phyloP scores from a whole-genome alignment of 108 stramenopile genomes.

The Skeletonema potamos region DNA sequence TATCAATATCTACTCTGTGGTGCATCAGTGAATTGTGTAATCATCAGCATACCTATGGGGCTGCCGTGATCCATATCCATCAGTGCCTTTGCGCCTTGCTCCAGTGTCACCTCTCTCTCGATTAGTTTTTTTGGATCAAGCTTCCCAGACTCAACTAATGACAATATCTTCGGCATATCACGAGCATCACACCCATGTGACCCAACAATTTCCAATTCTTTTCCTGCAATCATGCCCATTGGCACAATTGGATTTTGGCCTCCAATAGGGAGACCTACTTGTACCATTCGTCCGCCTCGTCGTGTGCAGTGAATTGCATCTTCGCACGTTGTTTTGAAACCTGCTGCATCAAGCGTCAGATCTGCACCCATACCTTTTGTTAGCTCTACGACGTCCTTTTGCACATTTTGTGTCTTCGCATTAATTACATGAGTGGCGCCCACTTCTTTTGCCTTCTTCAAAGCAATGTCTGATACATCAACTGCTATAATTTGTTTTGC shows the following conservation, averaged over 20 bases:
- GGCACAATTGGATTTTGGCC: conserved; percentile 47
- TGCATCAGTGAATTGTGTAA: conserved; percentile 54
- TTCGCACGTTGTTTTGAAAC: conserved; percentile 67
- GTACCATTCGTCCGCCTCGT: conserved; percentile 61
- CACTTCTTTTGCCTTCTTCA: conserved; percentile 56
- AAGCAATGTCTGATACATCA: conserved; percentile 64
- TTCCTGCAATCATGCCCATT: conserved; percentile 74
- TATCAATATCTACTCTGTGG: not conserved
- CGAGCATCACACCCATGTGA: conserved; percentile 76
- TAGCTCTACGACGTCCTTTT: conserved; percentile 29
- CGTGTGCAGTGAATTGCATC: conserved; percentile 59
- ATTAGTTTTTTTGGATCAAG: conserved; percentile 57
- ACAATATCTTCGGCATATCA: conserved; percentile 48
- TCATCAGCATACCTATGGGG: conserved; percentile 75
- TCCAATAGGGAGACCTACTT: conserved; percentile 78
- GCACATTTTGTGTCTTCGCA: conserved; percentile 27
- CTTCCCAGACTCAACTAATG: conserved; percentile 48
- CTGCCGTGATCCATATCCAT: conserved; percentile 69
- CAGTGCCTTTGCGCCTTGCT: conserved; percentile 65
- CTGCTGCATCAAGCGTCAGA: conserved; percentile 74
- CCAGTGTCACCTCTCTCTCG: conserved; percentile 57
- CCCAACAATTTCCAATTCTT: conserved; percentile 69
- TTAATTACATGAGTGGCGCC: conserved; percentile 58
- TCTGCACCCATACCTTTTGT: conserved; percentile 63
- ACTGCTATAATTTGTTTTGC: conserved; percentile 61